Base-by-base conservation (phyloP, 768 basidiomycete genomes). In the Kwoniella mangroviensis region DNA sequence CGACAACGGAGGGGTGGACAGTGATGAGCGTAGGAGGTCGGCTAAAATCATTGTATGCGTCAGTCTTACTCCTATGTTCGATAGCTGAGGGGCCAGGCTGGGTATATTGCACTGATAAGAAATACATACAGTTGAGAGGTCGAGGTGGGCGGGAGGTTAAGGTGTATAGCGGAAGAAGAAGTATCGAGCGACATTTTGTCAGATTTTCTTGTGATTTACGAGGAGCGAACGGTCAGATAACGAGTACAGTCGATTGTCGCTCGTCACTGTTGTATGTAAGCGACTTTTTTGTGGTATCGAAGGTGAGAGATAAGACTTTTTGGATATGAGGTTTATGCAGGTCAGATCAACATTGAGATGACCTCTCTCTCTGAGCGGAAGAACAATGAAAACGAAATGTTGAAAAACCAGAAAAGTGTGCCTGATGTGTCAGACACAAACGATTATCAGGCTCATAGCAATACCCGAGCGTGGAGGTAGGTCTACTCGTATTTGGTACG, bases 1-100 rank as follows among this genome's bases (percentile, higher is more conserved):
- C 93, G 58, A 98, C 89, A 4, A 93, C 94, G 62, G 93, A 91
- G 13, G 96, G 94, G 81, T 95, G 93, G 70, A 98, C 88, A 58
- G 90, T 92, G 67, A 97, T 78, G 24, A 71, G 65, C 9, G 81
- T 76, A 17, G 82, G 82, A 24, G 74, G 65, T 58, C 79, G 81
- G 55, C 79, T 77, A 63, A 41, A 58, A 13, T 56, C 34, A 13
- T 10, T 28, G 11, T 34, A 34, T 34, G 6, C 34, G 34, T 34
- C 34, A 34, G 34, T 34, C 34, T 34, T 34, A 34, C 34, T 34
- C 34, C 34, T 5, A 7, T 34, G 6, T 34, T 7, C 9, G 34
- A 34, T 34, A 34, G 6, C 34, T 34, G 34, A 34, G 1, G 34
- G 34, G 34, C 34, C 34, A 34, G 34, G 34, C 34, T 34, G 34